Base-by-base conservation (phyloP, 768 basidiomycete genomes). In the Leccinum subgranulosum region DNA sequence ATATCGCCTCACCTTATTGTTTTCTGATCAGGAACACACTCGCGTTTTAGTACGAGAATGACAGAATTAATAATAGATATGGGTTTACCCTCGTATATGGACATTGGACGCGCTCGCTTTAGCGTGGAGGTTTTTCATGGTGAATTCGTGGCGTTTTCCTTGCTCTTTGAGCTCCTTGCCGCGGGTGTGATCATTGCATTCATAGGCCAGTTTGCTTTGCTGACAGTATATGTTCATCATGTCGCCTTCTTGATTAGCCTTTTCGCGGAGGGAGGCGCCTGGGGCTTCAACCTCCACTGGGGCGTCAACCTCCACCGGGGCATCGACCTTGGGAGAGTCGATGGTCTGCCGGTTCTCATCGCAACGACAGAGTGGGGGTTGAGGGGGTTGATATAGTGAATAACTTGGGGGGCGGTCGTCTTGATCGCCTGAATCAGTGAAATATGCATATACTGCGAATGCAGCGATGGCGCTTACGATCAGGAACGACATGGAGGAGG, bases 21-120 rank as follows among this genome's bases (percentile, higher is more conserved):
- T 93, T 71, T 87, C 90, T 91, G 61, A 46, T 46, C 6, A 39
- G 43, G 57, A 12, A 19, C 6, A 31, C 29, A 11, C 14, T 6
- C 11, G 14, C 23, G 51, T 6, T 33, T 51, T 15, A 51, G 55
- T 23, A 47, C 48, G 51, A 34, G 19, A 11, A 29, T 19, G 15
- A 12, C 33, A 55, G 14, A 17, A 33, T n/a, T n/a, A n/a, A n/a
- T n/a, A n/a, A n/a, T 11, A 25, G 33, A 68, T 78, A 23, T 1
- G 33, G 2, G 12, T 3, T 91, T 84, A 60, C 76, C 73, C 58
- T 54, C 36, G 69, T 86, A 98, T 60, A 98, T 92, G 88, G 88
- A 92, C 50, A 87, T 82, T 92, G 88, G 88, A 92, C 50, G 87
- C 82, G 56, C 87, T 84, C 3, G 95, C 96, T 71, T 92, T 72